These are phyloP conservation scores for Diaporthe helianthi DNA, from an alignment of 2,329 filamentous ascomycete species.

Conservation along the genomic window DNA sequence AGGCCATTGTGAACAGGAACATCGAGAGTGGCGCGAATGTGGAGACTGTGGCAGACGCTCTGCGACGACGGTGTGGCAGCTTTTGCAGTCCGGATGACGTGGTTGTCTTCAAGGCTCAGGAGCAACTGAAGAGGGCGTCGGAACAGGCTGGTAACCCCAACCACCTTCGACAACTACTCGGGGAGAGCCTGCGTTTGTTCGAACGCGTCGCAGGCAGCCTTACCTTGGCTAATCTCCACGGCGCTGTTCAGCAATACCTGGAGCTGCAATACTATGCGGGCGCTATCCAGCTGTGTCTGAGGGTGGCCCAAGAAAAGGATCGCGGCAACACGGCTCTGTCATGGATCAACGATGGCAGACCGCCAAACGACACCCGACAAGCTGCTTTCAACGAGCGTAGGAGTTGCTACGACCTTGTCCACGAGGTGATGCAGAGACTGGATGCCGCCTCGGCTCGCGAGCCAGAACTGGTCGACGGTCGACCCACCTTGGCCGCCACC, in stretches of 20 bases:
- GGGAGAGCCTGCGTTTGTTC: conserved; percentile 88
- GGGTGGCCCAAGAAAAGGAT: conserved; percentile 84
- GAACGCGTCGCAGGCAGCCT: conserved; percentile 86
- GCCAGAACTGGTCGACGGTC: conserved; percentile 79
- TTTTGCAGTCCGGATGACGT: conserved; percentile 98
- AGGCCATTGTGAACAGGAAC: conserved; percentile 97
- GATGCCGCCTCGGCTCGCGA: conserved; percentile 74
- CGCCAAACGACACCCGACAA: conserved; percentile 72
- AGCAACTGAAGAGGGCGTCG: conserved; percentile 86
- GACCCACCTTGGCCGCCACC: conserved; percentile 75
- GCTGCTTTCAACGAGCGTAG: conserved; percentile 74
- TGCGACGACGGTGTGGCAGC: conserved; percentile 89
- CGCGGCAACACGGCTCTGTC: conserved; percentile 83
- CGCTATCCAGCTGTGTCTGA: conserved; percentile 85
- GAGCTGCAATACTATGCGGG: conserved; percentile 89
- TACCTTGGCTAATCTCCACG: conserved; percentile 79
- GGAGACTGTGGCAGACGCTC: conserved; percentile 94
- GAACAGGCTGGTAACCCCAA: conserved; percentile 80
- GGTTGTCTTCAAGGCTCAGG: conserved; percentile 97
- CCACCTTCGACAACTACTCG: conserved; percentile 77
- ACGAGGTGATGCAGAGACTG: conserved; percentile 78
- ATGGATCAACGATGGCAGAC: conserved; percentile 87
- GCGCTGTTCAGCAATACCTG: conserved; percentile 81
- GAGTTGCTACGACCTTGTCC: conserved; percentile 85
- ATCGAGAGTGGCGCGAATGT: conserved; percentile 97